These are phyloP conservation scores for Cytospora leucostoma DNA, from an alignment of 2,329 filamentous ascomycete genomes.

Conservation along the genomic window DNA sequence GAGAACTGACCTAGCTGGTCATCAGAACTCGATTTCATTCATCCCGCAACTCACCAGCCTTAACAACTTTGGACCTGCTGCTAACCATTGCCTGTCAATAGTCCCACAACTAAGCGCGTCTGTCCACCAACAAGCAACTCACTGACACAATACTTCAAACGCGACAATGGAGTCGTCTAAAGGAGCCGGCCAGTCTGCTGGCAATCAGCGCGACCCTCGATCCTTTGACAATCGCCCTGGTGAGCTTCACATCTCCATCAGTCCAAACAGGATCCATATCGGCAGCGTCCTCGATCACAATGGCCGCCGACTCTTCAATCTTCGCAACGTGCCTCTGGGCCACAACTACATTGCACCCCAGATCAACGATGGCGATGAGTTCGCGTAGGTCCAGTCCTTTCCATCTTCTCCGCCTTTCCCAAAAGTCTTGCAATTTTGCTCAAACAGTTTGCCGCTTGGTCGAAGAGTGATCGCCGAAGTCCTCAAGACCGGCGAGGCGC, in stretches of 20 bases:
- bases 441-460: background rate
- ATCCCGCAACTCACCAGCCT: too few relatives aligned
- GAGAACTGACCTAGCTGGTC: too few relatives aligned
- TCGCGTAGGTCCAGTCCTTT: conserved; percentile 7
- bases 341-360: conserved; percentile 4
- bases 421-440: background rate
- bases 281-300: background rate
- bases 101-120: background rate
- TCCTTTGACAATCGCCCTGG: background rate
- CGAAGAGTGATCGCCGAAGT: background rate
- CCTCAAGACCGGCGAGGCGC: background rate
- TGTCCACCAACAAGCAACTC: background rate
- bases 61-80: too few relatives aligned
- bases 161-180: background rate
- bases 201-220: background rate
- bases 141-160: background rate
- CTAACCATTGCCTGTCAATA: too few relatives aligned
- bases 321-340: background rate
- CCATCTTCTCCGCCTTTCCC: background rate
- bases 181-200: background rate
- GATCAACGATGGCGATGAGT: conserved; percentile 10
- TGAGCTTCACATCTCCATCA: background rate
- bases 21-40: too few relatives aligned
- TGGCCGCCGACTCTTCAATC: background rate
- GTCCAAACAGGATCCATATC: conserved; percentile 1